Evolutionary conservation across 352 stramenopile genomes (phyloP).

Genomic region (Proteromonas lacertae): DNA sequence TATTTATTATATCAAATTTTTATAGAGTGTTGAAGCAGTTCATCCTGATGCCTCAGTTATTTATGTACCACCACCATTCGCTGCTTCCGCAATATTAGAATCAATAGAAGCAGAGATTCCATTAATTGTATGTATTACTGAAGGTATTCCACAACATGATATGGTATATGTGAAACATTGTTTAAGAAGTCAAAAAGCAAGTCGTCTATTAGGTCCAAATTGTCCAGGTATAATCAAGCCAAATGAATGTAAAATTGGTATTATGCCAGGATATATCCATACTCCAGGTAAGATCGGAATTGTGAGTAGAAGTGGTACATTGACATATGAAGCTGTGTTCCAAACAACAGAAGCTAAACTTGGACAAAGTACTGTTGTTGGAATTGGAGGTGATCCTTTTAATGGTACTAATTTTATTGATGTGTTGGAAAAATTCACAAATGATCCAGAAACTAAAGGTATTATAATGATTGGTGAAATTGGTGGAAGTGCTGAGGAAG

Average conservation of each 20-base stretch:
- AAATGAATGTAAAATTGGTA: conserved; percentile 96
- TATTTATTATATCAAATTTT: no score
- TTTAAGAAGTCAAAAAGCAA: no score
- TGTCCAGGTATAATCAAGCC: no score
- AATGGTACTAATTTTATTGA: conserved; percentile 99
- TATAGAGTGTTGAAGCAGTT: conserved; percentile 18
- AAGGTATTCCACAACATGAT: conserved; percentile 95
- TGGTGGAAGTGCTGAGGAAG: conserved; percentile 75
- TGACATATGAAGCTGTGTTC: conserved; percentile 94
- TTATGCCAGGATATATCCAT: conserved; percentile 99
- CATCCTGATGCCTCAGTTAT: conserved; percentile 82
- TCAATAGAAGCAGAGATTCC: conserved; percentile 62
- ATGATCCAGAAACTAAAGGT: conserved; percentile 76
- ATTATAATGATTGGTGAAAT: conserved; percentile 99
- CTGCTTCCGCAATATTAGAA: conserved; percentile 85
- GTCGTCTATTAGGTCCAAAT: no score
- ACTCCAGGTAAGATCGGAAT: conserved; percentile 85
- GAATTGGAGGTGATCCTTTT: conserved; percentile 96
- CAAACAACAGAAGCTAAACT: conserved; percentile 80
- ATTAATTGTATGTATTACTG: conserved; percentile 58
- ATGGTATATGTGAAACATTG: conserved; percentile 88
- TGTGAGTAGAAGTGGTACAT: conserved; percentile 79
- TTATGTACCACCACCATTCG: conserved; percentile 92
- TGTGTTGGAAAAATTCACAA: conserved; percentile 89
- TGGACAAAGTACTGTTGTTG: conserved; percentile 91